Conservation (phyloP, 2,329 filamentous ascomycete species). For the Capronia coronata region DNA sequence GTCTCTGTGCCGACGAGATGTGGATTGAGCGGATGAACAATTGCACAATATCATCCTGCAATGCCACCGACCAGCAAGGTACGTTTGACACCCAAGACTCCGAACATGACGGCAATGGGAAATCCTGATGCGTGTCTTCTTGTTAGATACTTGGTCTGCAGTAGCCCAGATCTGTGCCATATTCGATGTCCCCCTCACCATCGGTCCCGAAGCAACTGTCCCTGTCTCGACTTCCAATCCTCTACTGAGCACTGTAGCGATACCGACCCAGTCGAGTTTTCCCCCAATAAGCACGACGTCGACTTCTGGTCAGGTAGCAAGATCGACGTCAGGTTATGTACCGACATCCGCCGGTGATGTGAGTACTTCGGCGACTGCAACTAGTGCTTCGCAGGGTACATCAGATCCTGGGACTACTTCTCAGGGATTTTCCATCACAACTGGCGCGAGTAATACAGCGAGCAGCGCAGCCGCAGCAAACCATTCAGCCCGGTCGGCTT, state of each 20-base stretch:
- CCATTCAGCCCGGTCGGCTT: not conserved
- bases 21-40: constrained; percentile 25
- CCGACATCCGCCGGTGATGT: constrained; percentile 3
- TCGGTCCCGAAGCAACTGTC: constrained; percentile 25
- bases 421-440: not conserved
- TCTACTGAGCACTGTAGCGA: constrained; percentile 21
- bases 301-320: not conserved
- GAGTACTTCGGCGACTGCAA: not conserved
- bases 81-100: not conserved
- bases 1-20: constrained; percentile 23
- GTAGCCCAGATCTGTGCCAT: constrained; percentile 25
- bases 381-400: not conserved
- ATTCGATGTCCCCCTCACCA: constrained; percentile 18
- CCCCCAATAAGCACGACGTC: constrained; percentile 15
- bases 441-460: not conserved
- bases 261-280: constrained; percentile 18
- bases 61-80: constrained; percentile 24
- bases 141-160: constrained; percentile 19
- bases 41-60: constrained; percentile 21
- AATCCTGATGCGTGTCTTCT: constrained; percentile 3
- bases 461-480: not conserved
- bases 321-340: constrained; percentile 4
- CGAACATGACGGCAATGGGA: not conserved
- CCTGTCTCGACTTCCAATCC: constrained; percentile 13
- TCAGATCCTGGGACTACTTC: not conserved